These are phyloP conservation scores for Leccinum aurantiacum DNA, from an alignment of 768 basidiomycete species.

Conservation along the genomic window DNA sequence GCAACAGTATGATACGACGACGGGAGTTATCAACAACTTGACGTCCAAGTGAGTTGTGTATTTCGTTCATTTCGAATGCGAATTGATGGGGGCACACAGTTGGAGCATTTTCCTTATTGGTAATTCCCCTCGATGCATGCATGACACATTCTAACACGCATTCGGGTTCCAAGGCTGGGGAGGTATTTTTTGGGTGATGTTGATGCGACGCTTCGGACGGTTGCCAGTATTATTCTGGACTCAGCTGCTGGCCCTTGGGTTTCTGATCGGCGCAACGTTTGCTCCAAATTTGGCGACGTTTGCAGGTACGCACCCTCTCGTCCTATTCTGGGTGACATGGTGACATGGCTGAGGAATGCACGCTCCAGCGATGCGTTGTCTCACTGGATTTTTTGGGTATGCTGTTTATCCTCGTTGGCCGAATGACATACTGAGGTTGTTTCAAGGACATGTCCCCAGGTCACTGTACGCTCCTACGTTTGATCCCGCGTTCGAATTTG, in stretches of 20 bases:
- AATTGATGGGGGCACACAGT: constrained; percentile 15
- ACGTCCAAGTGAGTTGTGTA: constrained; percentile 40
- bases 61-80: neutral
- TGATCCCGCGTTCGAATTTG: neutral
- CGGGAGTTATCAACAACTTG: constrained; percentile 49
- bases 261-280: constrained; percentile 51
- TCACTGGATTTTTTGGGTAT: constrained; percentile 34
- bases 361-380: constrained; percentile 32
- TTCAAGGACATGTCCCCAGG: constrained; percentile 50
- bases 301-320: constrained; percentile 34
- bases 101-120: constrained; percentile 53
- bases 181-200: constrained; percentile 30
- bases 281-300: constrained; percentile 49
- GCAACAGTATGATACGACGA: constrained; percentile 42
- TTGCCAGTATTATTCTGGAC: constrained; percentile 34
- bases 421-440: neutral
- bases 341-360: neutral
- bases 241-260: constrained; percentile 43
- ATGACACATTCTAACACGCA: constrained; percentile 10
- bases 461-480: constrained; percentile 35
- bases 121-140: constrained; percentile 9
- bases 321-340: neutral
- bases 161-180: constrained; percentile 26
- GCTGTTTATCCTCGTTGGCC: neutral
- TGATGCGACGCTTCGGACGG: constrained; percentile 32